Evolutionary conservation across 1,139 yeast genomes (phyloP).

Genomic region (Geotrichum carabidarum): DNA sequence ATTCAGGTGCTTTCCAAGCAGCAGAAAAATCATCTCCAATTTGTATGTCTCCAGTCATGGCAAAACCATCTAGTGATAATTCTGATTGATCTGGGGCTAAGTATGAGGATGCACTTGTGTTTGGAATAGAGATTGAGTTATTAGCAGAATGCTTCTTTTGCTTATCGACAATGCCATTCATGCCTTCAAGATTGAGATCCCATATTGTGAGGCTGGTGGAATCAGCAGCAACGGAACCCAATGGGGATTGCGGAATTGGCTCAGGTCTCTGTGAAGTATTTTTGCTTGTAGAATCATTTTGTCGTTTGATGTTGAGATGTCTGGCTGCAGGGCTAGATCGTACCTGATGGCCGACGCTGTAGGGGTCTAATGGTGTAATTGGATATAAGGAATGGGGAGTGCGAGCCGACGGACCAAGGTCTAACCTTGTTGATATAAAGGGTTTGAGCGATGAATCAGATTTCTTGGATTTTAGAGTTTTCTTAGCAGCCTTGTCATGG

Average conservation of each 20-base stretch:
- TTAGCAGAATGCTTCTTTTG: conserved; percentile 9
- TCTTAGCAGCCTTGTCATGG: conserved; percentile 17
- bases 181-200: conserved; percentile 18
- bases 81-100: not conserved
- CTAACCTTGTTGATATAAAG: not conserved
- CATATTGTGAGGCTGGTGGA: conserved; percentile 5
- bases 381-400: too few species aligned
- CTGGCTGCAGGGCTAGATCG: conserved; percentile 6
- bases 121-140: conserved; percentile 7
- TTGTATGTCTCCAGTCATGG: conserved; percentile 17
- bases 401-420: too few species aligned
- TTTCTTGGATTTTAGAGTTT: conserved; percentile 15
- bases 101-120: not conserved
- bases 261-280: not conserved
- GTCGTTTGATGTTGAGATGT: not conserved
- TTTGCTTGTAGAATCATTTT: not conserved
- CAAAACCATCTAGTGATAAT: not conserved
- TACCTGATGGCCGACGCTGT: not conserved
- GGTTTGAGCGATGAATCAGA: conserved; percentile 13
- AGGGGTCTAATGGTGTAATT: not conserved
- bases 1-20: conserved; percentile 19
- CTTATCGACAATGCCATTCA: conserved; percentile 19
- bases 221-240: not conserved
- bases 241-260: not conserved
- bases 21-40: conserved; percentile 15